Evolutionary conservation across 495 filamentous ascomycete genomes (phyloP).

Genomic region (Talaromyces proteolyticus): DNA sequence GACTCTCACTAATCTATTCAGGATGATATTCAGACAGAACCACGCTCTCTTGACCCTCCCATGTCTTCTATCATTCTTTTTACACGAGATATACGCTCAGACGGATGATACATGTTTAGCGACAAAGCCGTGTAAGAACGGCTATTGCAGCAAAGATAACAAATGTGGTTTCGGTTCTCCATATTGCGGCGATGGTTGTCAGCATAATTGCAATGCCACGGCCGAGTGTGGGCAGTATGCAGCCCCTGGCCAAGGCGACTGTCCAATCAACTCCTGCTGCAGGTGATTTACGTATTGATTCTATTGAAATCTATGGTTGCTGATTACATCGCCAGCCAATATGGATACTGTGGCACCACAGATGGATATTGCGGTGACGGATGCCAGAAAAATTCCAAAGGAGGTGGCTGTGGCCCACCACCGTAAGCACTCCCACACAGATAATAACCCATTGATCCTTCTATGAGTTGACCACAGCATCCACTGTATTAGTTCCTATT

Average conservation of each 20-base stretch:
- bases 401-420: constrained; percentile 7
- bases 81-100: neutral
- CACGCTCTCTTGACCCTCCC: neutral
- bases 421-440: neutral
- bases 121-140: neutral
- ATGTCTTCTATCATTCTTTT: neutral
- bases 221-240: constrained; percentile 29
- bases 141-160: neutral
- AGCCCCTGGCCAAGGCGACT: constrained; percentile 7
- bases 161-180: neutral
- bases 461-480: neutral
- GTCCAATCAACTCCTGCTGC: constrained; percentile 23
- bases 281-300: constrained; percentile 2
- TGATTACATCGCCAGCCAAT: constrained; percentile 7
- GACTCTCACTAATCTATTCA: neutral
- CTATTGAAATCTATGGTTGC: neutral
- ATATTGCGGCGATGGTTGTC: constrained; percentile 8
- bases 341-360: constrained; percentile 25
- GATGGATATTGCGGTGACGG: constrained; percentile 32
- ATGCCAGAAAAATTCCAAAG: constrained; percentile 16
- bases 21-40: neutral
- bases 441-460: neutral
- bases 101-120: neutral
- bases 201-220: constrained; percentile 27
- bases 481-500: neutral